These are phyloP conservation scores for Aspergillus ellipticus DNA, from an alignment of 495 filamentous ascomycete genomes.

Conservation along the genomic window DNA sequence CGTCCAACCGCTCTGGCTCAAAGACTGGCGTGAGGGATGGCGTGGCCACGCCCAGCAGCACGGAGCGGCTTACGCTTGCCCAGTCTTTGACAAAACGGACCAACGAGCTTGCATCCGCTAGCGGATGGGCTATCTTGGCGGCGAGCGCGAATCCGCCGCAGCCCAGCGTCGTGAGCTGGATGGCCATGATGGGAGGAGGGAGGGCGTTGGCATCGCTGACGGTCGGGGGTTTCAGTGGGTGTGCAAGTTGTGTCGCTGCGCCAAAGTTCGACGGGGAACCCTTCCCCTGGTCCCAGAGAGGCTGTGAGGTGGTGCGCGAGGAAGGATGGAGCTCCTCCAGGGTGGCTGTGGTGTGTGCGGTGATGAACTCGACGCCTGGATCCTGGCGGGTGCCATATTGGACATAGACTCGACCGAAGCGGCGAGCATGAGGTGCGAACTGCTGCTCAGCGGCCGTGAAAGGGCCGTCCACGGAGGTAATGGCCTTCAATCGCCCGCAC, in stretches of 20 bases:
- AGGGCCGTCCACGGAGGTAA: conserved; percentile 8
- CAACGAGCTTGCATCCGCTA: conserved; percentile 47
- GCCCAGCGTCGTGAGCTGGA: conserved; percentile 37
- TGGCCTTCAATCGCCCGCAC: conserved; percentile 24
- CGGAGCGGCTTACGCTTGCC: conserved; percentile 26
- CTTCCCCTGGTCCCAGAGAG: conserved; percentile 23
- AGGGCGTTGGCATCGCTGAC: neutral
- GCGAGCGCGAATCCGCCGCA: conserved; percentile 41
- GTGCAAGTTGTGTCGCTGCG: conserved; percentile 7
- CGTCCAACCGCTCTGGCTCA: conserved; percentile 26
- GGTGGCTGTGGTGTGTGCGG: conserved; percentile 18
- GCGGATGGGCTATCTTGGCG: conserved; percentile 40
- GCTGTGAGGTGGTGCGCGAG: conserved; percentile 21
- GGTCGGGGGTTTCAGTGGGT: conserved; percentile 7
- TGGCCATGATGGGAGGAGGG: conserved; percentile 26
- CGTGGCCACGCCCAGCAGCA: conserved; percentile 4
- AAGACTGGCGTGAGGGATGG: conserved; percentile 21
- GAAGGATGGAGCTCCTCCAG: conserved; percentile 27
- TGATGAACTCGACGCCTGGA: conserved; percentile 33
- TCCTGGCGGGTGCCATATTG: conserved; percentile 31
- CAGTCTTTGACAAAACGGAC: conserved; percentile 45
- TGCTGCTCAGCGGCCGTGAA: neutral
- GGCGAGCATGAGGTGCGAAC: conserved; percentile 21
- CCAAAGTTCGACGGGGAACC: conserved; percentile 14
- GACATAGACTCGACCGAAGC: conserved; percentile 31